Conservation (phyloP, 1,284 basidiomycete species). For the Grifola frondosa region DNA sequence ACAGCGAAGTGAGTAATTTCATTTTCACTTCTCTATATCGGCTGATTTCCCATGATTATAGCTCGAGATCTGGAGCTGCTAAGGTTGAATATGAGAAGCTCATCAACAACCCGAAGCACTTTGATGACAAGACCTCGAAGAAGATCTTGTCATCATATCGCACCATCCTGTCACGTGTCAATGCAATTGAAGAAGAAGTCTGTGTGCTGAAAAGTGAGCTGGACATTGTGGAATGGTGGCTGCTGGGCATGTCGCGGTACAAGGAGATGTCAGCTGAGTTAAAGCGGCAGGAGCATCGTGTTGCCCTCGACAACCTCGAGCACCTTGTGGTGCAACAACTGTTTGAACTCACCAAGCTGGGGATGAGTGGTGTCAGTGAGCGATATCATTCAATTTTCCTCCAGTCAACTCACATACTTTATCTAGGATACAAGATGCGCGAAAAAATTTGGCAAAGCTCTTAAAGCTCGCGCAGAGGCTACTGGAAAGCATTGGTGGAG, state of each 20-base stretch:
- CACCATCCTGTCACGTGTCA: neutral
- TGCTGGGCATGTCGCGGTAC: constrained; percentile 8
- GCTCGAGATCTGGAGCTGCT: no score
- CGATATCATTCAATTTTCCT: no score
- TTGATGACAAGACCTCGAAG: no score
- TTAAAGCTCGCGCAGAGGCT: constrained; percentile 19
- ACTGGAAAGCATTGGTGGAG: constrained; percentile 14
- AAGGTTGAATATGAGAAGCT: no score
- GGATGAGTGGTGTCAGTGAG: constrained; percentile 22
- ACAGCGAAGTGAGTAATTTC: neutral
- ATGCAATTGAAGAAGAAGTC: neutral
- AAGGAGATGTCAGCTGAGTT: constrained; percentile 2
- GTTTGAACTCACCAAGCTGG: constrained; percentile 26
- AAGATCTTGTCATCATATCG: no score
- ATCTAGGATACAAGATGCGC: constrained; percentile 26
- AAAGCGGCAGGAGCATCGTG: constrained; percentile 12
- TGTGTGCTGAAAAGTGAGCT: constrained; percentile 5
- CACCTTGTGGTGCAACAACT: constrained; percentile 24
- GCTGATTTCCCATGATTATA: no score
- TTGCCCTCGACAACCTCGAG: constrained; percentile 23
- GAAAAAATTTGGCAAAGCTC: constrained; percentile 27
- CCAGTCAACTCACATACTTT: no score
- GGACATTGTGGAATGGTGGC: constrained; percentile 12
- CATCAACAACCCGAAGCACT: no score
- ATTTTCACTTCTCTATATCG: no score